Evolutionary conservation across 192 early-diverging fungal genomes (phyloP).

Genomic region (Coemansia sp.): DNA sequence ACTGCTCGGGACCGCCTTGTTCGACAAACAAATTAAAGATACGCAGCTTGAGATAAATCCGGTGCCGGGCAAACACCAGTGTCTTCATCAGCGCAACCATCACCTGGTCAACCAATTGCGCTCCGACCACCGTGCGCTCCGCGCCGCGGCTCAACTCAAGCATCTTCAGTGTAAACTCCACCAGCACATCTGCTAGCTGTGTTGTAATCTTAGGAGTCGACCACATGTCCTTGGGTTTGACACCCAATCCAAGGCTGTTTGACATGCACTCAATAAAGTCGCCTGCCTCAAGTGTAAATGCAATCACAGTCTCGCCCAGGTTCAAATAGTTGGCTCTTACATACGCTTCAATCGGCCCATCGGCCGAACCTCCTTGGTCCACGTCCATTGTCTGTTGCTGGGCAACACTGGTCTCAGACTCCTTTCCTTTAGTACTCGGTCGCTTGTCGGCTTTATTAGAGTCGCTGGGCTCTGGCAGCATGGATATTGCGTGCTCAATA

Average conservation of each 20-base stretch:
- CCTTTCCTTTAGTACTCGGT: conserved; percentile 22
- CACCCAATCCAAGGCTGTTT: conserved; percentile 38
- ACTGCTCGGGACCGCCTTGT: conserved; percentile 22
- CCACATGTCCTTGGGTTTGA: conserved; percentile 8
- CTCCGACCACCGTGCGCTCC: conserved; percentile 23
- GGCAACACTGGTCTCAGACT: conserved; percentile 5
- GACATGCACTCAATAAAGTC: conserved; percentile 54
- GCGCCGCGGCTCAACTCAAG: conserved; percentile 18
- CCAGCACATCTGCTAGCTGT: conserved; percentile 19
- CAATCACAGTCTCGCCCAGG: conserved; percentile 38
- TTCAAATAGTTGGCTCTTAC: conserved; percentile 30
- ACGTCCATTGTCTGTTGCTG: conserved; percentile 38
- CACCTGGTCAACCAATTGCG: conserved; percentile 43
- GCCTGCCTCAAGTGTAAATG: conserved; percentile 36
- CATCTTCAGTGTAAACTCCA: conserved; percentile 26
- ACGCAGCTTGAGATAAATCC: conserved; percentile 51
- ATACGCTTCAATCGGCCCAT: conserved; percentile 19
- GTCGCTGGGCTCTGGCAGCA: conserved; percentile 20
- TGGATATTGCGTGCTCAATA: conserved; percentile 28
- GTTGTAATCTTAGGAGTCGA: conserved; percentile 14
- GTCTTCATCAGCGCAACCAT: conserved; percentile 49
- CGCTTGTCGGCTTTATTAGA: conserved; percentile 24
- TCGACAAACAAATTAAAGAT: conserved; percentile 42
- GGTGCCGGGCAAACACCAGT: conserved; percentile 45
- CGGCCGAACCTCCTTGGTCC: conserved; percentile 10